phyloP scores from a whole-genome alignment of 306 rosid genomes.

The Pyrus pyrifolia region DNA sequence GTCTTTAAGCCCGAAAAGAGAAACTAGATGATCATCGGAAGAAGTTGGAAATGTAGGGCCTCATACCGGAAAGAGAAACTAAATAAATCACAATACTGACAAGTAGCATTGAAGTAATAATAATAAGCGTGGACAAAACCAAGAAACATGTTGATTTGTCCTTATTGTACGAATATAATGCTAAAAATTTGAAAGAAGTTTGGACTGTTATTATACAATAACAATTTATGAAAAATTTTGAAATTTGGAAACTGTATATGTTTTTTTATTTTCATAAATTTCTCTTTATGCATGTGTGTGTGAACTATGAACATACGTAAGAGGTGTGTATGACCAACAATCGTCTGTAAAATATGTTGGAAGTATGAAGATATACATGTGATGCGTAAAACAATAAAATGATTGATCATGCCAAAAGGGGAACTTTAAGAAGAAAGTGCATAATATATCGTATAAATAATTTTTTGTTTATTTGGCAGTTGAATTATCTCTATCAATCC shows the following conservation, averaged over 20 bases:
- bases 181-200: too few relatives aligned
- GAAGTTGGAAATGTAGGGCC: background rate
- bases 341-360: background rate
- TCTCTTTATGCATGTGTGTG: background rate
- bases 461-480: background rate
- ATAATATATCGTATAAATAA: background rate
- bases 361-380: background rate
- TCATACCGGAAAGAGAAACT: background rate
- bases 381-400: background rate
- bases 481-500: background rate
- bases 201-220: background rate
- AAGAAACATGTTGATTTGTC: background rate
- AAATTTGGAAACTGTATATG: background rate
- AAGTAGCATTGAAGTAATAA: background rate
- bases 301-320: background rate
- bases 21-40: background rate
- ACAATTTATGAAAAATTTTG: background rate
- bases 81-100: background rate
- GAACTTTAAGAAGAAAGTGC: background rate
- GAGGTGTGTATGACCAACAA: background rate
- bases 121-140: background rate
- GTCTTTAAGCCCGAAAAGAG: too few relatives aligned
- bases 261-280: background rate
- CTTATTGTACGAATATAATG: too few relatives aligned
- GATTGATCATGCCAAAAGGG: background rate